Percentiles rank a stretch among this genome's conserved stretches.
phyloP scores from a whole-genome alignment of 768 basidiomycete genomes.

The Suillus sp. region DNA sequence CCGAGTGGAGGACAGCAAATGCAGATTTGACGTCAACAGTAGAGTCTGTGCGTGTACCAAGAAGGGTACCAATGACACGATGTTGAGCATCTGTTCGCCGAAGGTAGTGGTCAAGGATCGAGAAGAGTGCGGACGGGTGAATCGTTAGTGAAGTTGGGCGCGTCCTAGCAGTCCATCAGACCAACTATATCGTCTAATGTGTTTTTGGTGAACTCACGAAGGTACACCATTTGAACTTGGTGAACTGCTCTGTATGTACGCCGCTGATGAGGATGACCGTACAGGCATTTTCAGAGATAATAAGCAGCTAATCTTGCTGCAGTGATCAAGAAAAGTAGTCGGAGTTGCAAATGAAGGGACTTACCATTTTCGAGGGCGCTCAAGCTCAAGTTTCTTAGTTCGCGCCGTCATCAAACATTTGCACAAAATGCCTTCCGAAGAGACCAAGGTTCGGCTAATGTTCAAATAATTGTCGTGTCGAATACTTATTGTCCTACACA shows the following conservation, averaged over 20 bases:
- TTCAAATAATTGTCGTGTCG: not conserved
- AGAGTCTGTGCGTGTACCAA: constrained; percentile 73
- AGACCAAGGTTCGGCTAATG: constrained; percentile 67
- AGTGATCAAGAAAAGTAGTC: constrained; percentile 22
- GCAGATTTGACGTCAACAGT: constrained; percentile 79
- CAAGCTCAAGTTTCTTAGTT: constrained; percentile 7
- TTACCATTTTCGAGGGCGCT: constrained; percentile 12
- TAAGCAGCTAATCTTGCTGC: constrained; percentile 7
- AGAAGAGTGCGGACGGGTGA: constrained; percentile 90
- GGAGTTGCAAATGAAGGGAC: constrained; percentile 33
- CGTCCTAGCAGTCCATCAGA: constrained; percentile 45
- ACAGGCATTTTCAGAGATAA: constrained; percentile 45
- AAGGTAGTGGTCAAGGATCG: constrained; percentile 96
- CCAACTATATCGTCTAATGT: not conserved
- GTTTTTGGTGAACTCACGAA: constrained; percentile 35
- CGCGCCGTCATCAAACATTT: constrained; percentile 9
- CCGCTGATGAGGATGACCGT: constrained; percentile 47
- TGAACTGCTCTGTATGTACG: constrained; percentile 40
- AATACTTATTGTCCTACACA: constrained; percentile 27
- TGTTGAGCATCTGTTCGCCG: constrained; percentile 80
- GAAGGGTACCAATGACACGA: constrained; percentile 93
- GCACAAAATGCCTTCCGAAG: constrained; percentile 79
- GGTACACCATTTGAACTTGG: constrained; percentile 31
- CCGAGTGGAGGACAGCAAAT: constrained; percentile 92
- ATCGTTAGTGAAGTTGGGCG: constrained; percentile 76